Conservation (phyloP, 176 grass and related monocot genomes). For the Paspalum notatum region DNA sequence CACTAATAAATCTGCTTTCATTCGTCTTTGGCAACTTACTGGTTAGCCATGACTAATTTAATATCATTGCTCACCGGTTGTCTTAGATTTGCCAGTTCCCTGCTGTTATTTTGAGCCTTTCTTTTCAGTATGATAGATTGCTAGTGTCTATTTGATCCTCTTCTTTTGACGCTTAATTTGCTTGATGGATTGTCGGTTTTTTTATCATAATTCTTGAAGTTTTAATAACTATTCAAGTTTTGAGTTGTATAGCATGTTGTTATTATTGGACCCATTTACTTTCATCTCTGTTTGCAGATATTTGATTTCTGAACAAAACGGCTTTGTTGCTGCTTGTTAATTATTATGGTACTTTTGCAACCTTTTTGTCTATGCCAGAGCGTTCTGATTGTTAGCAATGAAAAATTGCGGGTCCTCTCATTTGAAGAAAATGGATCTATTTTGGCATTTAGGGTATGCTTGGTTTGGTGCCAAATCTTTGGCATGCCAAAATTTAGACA, state of each 20-base stretch:
- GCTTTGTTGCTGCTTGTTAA: not conserved
- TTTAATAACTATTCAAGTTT: not conserved
- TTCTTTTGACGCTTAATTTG: not conserved
- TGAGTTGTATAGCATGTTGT: not conserved
- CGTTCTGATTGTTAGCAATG: not conserved
- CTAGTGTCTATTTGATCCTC: not conserved
- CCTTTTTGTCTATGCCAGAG: not conserved
- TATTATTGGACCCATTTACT: conserved; percentile 5
- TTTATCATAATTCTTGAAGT: not conserved
- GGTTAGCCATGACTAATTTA: not conserved
- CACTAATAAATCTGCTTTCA: not conserved
- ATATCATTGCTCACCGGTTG: not conserved
- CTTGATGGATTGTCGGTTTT: conserved; percentile 2
- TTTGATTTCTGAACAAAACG: not conserved
- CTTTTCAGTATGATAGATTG: conserved; percentile 5
- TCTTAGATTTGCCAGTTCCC: not conserved
- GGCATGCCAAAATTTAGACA: no score
- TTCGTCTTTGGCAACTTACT: not conserved
- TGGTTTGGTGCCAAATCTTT: no score
- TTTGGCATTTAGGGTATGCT: no score
- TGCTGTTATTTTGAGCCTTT: not conserved
- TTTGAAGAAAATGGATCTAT: conserved; percentile 1
- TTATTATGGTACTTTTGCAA: conserved; percentile 4
- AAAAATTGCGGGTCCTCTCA: not conserved
- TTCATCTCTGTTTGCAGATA: not conserved